Conservation (phyloP, 345 rosid species). For the Rhodamnia argentea region DNA sequence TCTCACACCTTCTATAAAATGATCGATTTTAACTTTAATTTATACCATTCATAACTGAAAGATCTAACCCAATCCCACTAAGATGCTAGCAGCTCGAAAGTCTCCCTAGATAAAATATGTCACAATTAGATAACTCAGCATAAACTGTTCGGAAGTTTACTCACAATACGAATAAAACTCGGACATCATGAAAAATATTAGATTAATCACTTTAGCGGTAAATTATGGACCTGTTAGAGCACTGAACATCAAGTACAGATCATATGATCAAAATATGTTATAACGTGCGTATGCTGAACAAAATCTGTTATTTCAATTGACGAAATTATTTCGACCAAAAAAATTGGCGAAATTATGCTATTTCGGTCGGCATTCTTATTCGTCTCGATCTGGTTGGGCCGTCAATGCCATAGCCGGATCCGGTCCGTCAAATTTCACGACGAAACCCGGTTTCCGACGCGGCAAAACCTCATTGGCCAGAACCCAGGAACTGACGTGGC, state of each 20-base stretch:
- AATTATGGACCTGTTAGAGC: too few species aligned
- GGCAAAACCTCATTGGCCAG: background rate
- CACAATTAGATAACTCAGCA: fast-evolving
- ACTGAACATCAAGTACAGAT: too few species aligned
- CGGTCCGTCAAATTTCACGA: background rate
- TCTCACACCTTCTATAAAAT: background rate
- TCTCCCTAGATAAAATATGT: fast-evolving
- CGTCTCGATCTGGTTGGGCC: background rate
- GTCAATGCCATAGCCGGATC: background rate
- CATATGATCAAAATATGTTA: background rate
- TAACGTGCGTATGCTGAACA: background rate
- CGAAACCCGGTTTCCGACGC: background rate
- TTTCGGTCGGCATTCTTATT: background rate
- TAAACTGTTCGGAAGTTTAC: fast-evolving
- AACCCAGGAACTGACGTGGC: background rate
- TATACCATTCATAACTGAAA: too few species aligned
- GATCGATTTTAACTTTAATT: fast-evolving
- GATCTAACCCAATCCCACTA: fast-evolving
- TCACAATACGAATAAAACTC: fast-evolving
- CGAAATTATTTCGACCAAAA: too few species aligned
- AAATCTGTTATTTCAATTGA: background rate
- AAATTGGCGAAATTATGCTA: background rate
- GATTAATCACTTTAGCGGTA: background rate
- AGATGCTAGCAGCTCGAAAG: fast-evolving
- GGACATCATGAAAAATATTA: background rate